These are phyloP conservation scores for Pythium scleroteichum DNA, from an alignment of 352 stramenopile genomes.

Conservation along the genomic window DNA sequence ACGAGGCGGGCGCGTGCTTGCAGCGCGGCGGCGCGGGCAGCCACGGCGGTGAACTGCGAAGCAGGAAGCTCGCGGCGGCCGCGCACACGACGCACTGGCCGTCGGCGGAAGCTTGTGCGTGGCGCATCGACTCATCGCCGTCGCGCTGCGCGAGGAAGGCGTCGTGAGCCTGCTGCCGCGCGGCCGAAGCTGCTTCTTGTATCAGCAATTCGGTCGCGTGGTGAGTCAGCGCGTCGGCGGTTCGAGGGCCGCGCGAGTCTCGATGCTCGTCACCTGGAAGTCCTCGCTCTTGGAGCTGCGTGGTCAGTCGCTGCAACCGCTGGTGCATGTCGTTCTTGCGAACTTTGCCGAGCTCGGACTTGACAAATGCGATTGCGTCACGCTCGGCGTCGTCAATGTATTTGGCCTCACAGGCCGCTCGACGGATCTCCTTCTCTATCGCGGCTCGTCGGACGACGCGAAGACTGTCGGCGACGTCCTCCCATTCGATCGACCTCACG, in stretches of 20 bases:
- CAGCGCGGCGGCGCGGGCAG: no score
- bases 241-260: neutral
- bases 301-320: constrained; percentile 6
- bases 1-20: no score
- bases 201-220: constrained; percentile 7
- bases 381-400: constrained; percentile 1
- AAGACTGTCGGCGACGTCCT: neutral
- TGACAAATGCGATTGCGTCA: neutral
- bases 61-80: neutral
- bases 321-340: constrained; percentile 21
- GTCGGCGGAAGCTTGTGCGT: neutral
- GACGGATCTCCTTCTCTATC: constrained; percentile 8
- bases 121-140: neutral
- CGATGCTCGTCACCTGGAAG: neutral
- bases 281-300: constrained; percentile 6
- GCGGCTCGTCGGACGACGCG: neutral
- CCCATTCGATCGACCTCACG: constrained; percentile 8
- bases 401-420: neutral
- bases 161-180: neutral
- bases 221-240: constrained; percentile 6
- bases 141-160: neutral
- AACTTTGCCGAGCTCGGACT: constrained; percentile 17
- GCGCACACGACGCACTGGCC: constrained; percentile 9
- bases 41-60: no score
- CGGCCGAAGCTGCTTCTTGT: neutral